phyloP scores from a whole-genome alignment of 257 asterid species.

The Scutellaria galericulata region DNA sequence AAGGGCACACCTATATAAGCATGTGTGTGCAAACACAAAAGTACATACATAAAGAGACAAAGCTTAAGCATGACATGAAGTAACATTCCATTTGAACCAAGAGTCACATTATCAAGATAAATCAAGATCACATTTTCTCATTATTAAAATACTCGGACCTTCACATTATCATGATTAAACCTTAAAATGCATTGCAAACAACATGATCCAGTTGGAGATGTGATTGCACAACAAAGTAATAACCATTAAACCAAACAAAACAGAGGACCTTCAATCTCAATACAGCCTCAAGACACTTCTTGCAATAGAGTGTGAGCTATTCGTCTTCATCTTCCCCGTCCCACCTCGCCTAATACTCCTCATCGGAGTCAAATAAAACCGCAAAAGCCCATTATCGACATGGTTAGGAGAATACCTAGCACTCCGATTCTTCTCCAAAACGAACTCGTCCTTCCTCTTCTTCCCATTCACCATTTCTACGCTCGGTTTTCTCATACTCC shows the following conservation, averaged over 20 bases:
- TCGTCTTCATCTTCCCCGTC: constrained; percentile 59
- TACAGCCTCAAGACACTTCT: constrained; percentile 74
- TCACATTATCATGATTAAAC: constrained; percentile 38
- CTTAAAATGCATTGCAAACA: constrained; percentile 38
- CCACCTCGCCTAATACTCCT: constrained; percentile 74
- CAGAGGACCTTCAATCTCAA: constrained; percentile 48
- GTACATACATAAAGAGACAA: constrained; percentile 18
- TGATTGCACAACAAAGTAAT: constrained; percentile 45
- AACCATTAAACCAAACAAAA: constrained; percentile 36
- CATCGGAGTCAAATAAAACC: constrained; percentile 85
- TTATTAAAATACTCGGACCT: constrained; percentile 44
- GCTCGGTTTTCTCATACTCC: constrained; percentile 63
- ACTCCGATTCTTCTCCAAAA: constrained; percentile 83
- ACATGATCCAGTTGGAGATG: constrained; percentile 38
- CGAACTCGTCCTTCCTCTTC: constrained; percentile 63
- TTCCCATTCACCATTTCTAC: constrained; percentile 57
- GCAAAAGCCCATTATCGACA: constrained; percentile 75
- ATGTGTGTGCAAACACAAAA: constrained; percentile 30
- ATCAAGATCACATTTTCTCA: constrained; percentile 28
- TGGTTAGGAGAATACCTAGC: constrained; percentile 77
- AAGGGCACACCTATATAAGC: constrained; percentile 24
- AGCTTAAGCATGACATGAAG: constrained; percentile 17
- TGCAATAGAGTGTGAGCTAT: constrained; percentile 70
- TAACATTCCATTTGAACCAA: constrained; percentile 33
- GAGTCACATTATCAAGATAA: neutral